A percentile compares a stretch with the other conserved stretches of the same genome.
These are phyloP conservation scores for Chaetomium fimeti DNA, from an alignment of 495 filamentous ascomycete species.

Conservation along the genomic window DNA sequence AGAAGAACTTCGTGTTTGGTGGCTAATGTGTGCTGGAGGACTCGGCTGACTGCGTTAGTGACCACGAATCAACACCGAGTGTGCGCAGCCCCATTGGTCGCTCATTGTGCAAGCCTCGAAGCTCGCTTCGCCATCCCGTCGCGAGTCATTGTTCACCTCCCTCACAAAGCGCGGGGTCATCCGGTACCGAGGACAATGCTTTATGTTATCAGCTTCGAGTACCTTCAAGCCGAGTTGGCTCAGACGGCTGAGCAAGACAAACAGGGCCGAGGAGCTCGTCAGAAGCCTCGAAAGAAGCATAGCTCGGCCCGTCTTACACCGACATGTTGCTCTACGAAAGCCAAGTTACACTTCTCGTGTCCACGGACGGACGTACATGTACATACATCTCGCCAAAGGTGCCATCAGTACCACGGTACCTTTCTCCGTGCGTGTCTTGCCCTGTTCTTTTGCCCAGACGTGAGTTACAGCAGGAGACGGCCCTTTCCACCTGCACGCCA, in stretches of 20 bases:
- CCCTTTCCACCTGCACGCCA: conserved; percentile 8
- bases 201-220: background rate
- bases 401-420: background rate
- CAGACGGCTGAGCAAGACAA: background rate
- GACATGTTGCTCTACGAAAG: background rate
- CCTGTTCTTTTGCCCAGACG: background rate
- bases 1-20: background rate
- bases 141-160: background rate
- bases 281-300: background rate
- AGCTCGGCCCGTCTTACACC: background rate
- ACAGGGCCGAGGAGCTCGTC: too few species aligned
- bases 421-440: background rate
- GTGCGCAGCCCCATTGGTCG: conserved; percentile 2
- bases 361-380: too few species aligned
- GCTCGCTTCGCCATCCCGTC: conserved; percentile 3
- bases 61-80: conserved; percentile 1
- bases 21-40: background rate
- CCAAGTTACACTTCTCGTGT: background rate
- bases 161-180: conserved; percentile 7
- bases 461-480: background rate
- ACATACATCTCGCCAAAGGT: background rate
- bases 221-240: background rate
- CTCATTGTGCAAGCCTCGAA: conserved; percentile 8
- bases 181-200: background rate
- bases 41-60: conserved; percentile 3